Percentiles rank a stretch among this genome's conserved stretches.
Evolutionary conservation across 2,329 filamentous ascomycete genomes (phyloP).

Genomic region (Orbilia brochopaga): DNA sequence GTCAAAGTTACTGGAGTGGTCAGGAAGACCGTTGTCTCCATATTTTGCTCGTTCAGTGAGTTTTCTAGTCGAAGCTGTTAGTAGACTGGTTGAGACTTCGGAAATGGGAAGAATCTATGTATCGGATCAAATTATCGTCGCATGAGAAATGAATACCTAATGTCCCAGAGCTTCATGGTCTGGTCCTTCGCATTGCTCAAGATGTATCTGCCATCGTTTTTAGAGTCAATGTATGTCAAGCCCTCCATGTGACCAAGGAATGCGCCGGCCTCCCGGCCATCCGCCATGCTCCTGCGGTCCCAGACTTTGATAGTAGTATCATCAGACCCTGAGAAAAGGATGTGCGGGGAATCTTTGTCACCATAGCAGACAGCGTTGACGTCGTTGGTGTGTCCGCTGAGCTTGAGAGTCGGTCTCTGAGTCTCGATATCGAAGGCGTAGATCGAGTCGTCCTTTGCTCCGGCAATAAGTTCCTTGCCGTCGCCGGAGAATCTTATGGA

Average conservation of each 20-base stretch:
- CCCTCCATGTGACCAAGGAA: conserved; percentile 72
- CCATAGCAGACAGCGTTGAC: conserved; percentile 98
- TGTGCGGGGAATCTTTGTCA: conserved; percentile 81
- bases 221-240: conserved; percentile 72
- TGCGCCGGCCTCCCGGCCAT: conserved; percentile 72
- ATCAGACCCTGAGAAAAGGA: conserved; percentile 93
- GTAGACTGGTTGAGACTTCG: neutral
- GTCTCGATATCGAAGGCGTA: conserved; percentile 93
- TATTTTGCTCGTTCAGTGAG: conserved; percentile 53
- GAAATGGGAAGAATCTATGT: too few relatives aligned
- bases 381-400: conserved; percentile 81
- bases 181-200: conserved; percentile 96
- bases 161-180: conserved; percentile 95
- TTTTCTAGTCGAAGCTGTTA: conserved; percentile 51
- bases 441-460: conserved; percentile 78
- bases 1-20: conserved; percentile 68
- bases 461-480: conserved; percentile 86
- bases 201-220: conserved; percentile 77
- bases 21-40: conserved; percentile 28
- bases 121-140: too few relatives aligned
- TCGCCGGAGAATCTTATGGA: conserved; percentile 92
- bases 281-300: conserved; percentile 91
- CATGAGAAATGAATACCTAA: conserved; percentile 44
- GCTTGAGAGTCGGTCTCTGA: conserved; percentile 73
- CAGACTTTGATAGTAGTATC: conserved; percentile 94